Evolutionary conservation across 176 grass and related monocot species (phyloP), one percentile per base, ranked within the genome.

Genomic region (Typha latifolia): DNA sequence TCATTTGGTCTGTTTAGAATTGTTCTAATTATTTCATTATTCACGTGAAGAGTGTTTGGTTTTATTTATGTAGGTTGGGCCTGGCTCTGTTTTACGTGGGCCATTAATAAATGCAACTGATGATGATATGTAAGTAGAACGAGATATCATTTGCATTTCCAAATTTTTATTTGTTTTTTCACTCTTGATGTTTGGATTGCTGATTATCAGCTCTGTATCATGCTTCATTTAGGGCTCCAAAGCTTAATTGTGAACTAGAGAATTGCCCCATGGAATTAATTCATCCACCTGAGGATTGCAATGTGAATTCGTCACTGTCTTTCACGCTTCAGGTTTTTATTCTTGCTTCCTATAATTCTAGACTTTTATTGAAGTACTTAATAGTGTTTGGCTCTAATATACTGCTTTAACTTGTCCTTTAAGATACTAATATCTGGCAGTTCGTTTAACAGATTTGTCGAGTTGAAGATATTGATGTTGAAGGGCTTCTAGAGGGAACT

Each of bases 281-380:
- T 69, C 86, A 99, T 77, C 95, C 95, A 81, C 95, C 95, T 14
- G 95, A 99, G 82, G 89, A 99, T 87, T 99, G 95, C 74, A 99
- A 99, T 81, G 86, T 99, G 65, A 99, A 99, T 80, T 79, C 95
- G 47, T 99, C 95, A 49, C 69, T 99, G 22, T 81, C 95, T 68
- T 99, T 99, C 81, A 99, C 95, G 49, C 86, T 99, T 73, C 95
- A 99, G 95, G 95, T 86, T 43, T 9, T 43, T 43, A 43, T 43
- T 43, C 37, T 8, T 43, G 5, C 37, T 43, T 43, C 37, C 37
- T 10, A 3, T 43, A 1, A 43, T 43, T 43, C 37, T 43, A 69
- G 18, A 43, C 32, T 49, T 18, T 78, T 32, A 66, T 9, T 16
- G 34, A 47, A 34, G 13, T 65, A 47, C 16, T 65, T 37, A 18